Conservation (phyloP, 768 basidiomycete genomes). For the Leccinellum luteum region DNA sequence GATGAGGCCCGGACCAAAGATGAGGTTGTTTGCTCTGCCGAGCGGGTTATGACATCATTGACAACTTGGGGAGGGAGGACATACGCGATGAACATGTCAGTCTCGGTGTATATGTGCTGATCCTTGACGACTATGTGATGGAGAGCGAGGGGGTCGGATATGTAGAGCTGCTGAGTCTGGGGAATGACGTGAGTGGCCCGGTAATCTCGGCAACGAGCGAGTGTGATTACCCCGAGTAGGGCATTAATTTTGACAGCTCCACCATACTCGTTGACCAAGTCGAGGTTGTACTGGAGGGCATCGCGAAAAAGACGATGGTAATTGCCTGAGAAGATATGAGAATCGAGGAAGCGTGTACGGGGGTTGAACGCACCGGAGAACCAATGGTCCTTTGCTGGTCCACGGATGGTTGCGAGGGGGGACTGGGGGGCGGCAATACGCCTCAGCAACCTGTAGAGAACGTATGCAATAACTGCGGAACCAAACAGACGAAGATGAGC, state of each 20-base stretch:
- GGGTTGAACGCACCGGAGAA: constrained; percentile 28
- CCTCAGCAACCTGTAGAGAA: constrained; percentile 18
- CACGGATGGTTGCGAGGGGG: constrained; percentile 24
- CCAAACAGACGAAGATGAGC: not conserved
- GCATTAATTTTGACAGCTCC: constrained; percentile 35
- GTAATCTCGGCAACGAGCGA: not conserved
- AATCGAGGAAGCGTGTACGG: too few species aligned
- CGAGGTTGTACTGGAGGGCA: constrained; percentile 31
- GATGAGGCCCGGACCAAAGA: constrained; percentile 39
- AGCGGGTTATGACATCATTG: not conserved
- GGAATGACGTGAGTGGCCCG: not conserved
- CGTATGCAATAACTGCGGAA: constrained; percentile 5
- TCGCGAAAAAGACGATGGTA: constrained; percentile 33
- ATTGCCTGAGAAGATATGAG: constrained; percentile 27
- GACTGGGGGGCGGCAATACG: constrained; percentile 6
- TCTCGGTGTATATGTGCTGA: constrained; percentile 37
- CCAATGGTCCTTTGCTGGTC: constrained; percentile 36
- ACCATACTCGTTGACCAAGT: constrained; percentile 31
- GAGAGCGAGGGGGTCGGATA: constrained; percentile 38
- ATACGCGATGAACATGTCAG: constrained; percentile 34
- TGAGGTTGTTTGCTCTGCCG: constrained; percentile 26
- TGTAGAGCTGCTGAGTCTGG: constrained; percentile 31
- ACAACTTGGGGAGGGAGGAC: not conserved
- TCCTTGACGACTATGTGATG: constrained; percentile 39
- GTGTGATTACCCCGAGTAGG: constrained; percentile 30